Base-by-base conservation (phyloP, 2,329 filamentous ascomycete genomes). In the Fonsecaea pugnacius region DNA sequence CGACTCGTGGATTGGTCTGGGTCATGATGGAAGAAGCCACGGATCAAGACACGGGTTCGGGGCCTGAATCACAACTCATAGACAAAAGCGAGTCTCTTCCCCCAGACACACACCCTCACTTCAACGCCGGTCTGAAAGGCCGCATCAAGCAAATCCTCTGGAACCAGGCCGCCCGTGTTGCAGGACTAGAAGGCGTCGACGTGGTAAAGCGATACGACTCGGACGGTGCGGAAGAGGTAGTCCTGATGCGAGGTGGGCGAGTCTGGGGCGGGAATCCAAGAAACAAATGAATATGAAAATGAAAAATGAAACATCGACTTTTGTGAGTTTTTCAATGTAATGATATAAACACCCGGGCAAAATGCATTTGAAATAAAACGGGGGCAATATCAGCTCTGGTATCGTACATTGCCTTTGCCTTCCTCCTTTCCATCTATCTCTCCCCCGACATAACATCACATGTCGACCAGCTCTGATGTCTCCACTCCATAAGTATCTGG, bases 1-100 rank as follows among this genome's bases (percentile, higher is more conserved):
- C 89, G 72, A 76, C 79, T 40, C 87, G 85, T 79, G 90, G 92
- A 0, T 84, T 96, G 81, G 87, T 88, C 0, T 96, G 80, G 79
- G 75, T 80, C 27, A 68, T 70, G 71, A 74, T 80, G 72, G 75
- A 79, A 63, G 76, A 77, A 64, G 63, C 73, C 58, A 73, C 75
- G 58, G 76, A 18, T 75, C 18, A 67, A 63, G 4, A 8, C n/a
- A 16, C 33, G 1, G 36, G 14, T 2, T 4, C 14, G 6, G 24
- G 21, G 3, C n/a, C 7, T 21, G 40, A 48, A 21, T 1, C 9
- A 48, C 27, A 12, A 35, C 35, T 4, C n/a, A 30, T 12, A 9
- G 18, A 16, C 14, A 16, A n/a, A 24, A 24, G 1, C 14, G 36
- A n/a, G 10, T 33, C 55, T 10, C 2, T n/a, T 33, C 30, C 27